phyloP scores from a whole-genome alignment of 129 eudicot species.

The Heracleum sosnowskyi region DNA sequence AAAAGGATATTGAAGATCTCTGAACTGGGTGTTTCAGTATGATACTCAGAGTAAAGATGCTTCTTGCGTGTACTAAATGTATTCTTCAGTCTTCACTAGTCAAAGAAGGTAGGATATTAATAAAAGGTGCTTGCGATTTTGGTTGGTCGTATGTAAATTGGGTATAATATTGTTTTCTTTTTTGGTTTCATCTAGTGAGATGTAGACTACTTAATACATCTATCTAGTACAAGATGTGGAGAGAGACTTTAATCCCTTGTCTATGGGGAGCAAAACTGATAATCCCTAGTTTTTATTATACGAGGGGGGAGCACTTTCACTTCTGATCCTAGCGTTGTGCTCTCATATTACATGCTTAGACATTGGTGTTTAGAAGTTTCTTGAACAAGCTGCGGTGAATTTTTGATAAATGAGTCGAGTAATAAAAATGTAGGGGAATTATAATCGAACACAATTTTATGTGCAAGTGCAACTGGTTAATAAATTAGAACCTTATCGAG shows the following conservation, averaged over 20 bases:
- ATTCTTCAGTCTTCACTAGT: background rate
- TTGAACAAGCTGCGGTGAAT: too few species aligned
- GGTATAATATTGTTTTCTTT: background rate
- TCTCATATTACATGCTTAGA: background rate
- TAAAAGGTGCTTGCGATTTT: background rate
- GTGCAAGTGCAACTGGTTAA: too few species aligned
- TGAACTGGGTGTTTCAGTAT: slow-evolving; percentile 67
- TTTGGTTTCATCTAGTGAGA: background rate
- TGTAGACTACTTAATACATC: background rate
- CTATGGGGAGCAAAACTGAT: background rate
- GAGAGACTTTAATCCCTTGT: background rate
- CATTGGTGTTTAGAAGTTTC: background rate
- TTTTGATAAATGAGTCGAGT: too few species aligned
- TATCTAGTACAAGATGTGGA: background rate
- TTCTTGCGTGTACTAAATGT: background rate
- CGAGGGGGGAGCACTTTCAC: background rate
- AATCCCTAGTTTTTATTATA: background rate
- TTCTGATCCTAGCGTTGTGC: background rate
- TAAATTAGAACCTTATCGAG: too few species aligned
- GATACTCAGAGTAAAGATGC: background rate
- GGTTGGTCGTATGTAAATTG: background rate
- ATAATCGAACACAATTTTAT: too few species aligned
- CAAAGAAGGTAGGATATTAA: background rate
- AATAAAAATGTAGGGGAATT: too few species aligned
- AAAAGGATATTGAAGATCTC: slow-evolving; percentile 62